These are phyloP conservation scores for Phyllosticta paracitricarpa DNA, from an alignment of 2,329 filamentous ascomycete species.

Conservation along the genomic window DNA sequence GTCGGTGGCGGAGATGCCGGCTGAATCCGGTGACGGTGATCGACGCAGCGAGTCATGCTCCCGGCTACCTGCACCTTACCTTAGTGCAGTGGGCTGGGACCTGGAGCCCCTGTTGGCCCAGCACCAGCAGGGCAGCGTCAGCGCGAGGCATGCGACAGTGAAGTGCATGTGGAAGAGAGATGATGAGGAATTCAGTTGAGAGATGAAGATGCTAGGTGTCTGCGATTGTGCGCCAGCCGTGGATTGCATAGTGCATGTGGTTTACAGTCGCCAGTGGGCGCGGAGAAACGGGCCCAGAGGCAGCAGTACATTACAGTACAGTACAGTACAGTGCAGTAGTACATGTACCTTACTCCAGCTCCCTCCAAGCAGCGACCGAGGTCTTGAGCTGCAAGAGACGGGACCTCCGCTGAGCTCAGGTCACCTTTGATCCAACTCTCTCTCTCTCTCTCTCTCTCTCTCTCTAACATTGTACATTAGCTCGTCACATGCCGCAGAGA, in stretches of 20 bases:
- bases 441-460: neutral
- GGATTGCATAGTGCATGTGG: no score
- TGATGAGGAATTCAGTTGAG: neutral
- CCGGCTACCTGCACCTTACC: no score
- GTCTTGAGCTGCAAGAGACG: neutral
- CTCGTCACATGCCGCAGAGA: neutral
- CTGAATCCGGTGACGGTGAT: neutral
- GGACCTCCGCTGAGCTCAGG: neutral
- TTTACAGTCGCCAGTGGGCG: neutral
- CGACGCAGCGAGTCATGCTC: neutral
- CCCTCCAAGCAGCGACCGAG: neutral
- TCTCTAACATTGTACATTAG: neutral
- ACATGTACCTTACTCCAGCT: no score
- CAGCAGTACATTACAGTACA: neutral
- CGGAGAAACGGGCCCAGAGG: neutral
- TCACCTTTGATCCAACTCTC: neutral
- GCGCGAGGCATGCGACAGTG: neutral
- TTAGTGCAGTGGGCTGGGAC: no score
- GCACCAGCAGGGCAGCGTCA: neutral
- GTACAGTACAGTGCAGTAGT: no score
- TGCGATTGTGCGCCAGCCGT: no score
- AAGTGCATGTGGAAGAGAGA: neutral
- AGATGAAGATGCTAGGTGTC: no score
- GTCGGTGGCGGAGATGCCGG: neutral
- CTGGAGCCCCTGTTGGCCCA: neutral